Evolutionary conservation across 2,329 filamentous ascomycete species (phyloP).

Genomic region (Trichophyton rubrum): DNA sequence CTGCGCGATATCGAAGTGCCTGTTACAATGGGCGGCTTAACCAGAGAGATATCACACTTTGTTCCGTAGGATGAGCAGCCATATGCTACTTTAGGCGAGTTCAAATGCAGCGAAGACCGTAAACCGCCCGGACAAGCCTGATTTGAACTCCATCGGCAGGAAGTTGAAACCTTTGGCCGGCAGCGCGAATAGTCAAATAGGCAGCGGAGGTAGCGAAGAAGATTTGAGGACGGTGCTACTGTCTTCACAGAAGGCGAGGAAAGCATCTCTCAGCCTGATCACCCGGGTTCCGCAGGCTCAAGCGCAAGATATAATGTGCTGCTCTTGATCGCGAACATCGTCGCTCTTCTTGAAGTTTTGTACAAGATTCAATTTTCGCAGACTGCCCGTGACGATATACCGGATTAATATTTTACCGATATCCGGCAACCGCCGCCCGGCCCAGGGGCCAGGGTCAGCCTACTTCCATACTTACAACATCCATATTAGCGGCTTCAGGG

Average conservation of each 20-base stretch:
- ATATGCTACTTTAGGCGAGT: background rate
- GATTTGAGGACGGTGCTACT: constrained; percentile 39
- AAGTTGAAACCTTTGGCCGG: constrained; percentile 7
- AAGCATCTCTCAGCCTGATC: constrained; percentile 26
- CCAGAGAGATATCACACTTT: background rate
- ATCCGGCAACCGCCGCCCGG: no score
- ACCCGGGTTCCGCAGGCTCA: constrained; percentile 7
- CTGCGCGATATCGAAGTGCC: background rate
- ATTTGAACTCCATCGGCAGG: background rate
- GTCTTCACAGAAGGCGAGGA: constrained; percentile 24
- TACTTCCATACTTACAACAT: no score
- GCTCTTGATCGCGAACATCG: background rate
- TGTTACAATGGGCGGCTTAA: background rate
- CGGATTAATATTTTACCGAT: background rate
- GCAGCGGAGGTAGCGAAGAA: constrained; percentile 60
- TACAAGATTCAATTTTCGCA: background rate
- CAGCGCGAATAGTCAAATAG: constrained; percentile 51
- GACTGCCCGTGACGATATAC: background rate
- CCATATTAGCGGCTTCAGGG: no score
- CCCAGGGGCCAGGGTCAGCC: no score
- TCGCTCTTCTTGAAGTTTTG: background rate
- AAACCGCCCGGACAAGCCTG: background rate
- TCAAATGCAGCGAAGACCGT: background rate
- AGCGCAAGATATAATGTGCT: constrained; percentile 11
- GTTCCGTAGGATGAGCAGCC: background rate